phyloP scores from a whole-genome alignment of 2,329 filamentous ascomycete species.

The Truncatella angustata region DNA sequence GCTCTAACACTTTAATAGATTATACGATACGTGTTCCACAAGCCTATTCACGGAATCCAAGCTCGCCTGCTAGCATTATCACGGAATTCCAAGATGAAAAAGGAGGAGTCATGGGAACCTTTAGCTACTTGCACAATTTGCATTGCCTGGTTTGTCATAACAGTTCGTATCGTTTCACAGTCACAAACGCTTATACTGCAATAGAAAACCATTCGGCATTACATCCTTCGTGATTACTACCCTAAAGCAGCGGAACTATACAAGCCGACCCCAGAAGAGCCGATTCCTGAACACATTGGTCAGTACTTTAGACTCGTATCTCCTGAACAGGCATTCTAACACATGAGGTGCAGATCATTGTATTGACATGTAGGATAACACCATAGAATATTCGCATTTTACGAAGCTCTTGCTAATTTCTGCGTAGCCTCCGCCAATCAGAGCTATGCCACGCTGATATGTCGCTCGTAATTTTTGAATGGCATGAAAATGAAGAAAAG shows the following conservation, averaged over 20 bases:
- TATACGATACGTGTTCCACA: not conserved
- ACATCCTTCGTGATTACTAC: not conserved
- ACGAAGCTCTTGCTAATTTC: not conserved
- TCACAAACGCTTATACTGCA: too few species aligned
- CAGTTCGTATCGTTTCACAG: too few species aligned
- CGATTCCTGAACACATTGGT: not conserved
- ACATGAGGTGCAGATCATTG: not conserved
- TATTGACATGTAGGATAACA: not conserved
- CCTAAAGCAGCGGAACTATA: not conserved
- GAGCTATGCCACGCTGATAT: constrained; percentile 1
- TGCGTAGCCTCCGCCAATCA: not conserved
- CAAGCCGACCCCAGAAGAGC: not conserved
- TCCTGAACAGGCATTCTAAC: not conserved
- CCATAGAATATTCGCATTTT: not conserved
- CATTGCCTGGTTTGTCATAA: too few species aligned
- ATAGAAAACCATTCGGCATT: constrained; percentile 2
- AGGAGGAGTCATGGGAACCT: not conserved
- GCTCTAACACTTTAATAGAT: not conserved
- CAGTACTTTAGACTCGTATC: not conserved
- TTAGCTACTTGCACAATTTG: not conserved
- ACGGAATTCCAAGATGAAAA: not conserved
- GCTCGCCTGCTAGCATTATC: not conserved
- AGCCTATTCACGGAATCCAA: not conserved
- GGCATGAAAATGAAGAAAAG: not conserved
- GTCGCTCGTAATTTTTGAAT: not conserved